phyloP scores from a whole-genome alignment of 495 filamentous ascomycete genomes.

The Penicillium riverlandense region DNA sequence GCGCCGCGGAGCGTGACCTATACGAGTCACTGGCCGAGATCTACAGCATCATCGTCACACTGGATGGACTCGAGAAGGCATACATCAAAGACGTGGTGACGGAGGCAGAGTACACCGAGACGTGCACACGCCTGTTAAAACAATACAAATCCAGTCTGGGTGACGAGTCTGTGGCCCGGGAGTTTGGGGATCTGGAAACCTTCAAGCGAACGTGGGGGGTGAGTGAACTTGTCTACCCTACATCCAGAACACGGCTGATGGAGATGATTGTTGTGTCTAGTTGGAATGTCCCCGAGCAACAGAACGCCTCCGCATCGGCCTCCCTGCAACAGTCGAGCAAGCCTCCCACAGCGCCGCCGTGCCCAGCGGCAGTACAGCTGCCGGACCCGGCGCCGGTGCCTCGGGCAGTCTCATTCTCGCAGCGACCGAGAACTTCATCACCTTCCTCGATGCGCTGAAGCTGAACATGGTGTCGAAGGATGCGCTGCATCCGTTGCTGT shows the following conservation, averaged over 20 bases:
- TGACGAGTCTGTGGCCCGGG: slow-evolving; percentile 74
- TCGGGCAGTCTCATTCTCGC: slow-evolving; percentile 71
- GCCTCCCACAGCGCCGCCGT: slow-evolving; percentile 33
- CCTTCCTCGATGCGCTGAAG: slow-evolving; percentile 88
- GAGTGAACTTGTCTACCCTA: no score
- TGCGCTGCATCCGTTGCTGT: slow-evolving; percentile 85
- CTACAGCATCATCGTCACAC: slow-evolving; percentile 92
- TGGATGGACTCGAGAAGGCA: slow-evolving; percentile 93
- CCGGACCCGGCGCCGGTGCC: slow-evolving; percentile 37
- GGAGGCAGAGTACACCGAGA: slow-evolving; percentile 90
- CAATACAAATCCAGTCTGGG: slow-evolving; percentile 93
- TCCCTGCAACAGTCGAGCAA: slow-evolving; percentile 61
- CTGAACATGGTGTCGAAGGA: slow-evolving; percentile 89
- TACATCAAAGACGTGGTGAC: slow-evolving; percentile 93
- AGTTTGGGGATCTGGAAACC: slow-evolving; percentile 83
- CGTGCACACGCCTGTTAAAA: slow-evolving; percentile 84
- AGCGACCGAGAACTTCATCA: slow-evolving; percentile 97
- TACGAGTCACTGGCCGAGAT: slow-evolving; percentile 95
- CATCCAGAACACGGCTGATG: slow-evolving; percentile 2
- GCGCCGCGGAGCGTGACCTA: slow-evolving; percentile 79
- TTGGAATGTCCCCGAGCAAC: slow-evolving; percentile 93
- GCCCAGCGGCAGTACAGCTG: slow-evolving; percentile 36
- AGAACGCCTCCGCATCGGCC: slow-evolving; percentile 82
- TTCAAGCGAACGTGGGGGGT: slow-evolving; percentile 93
- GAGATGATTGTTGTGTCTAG: slow-evolving; percentile 32